phyloP scores from a whole-genome alignment of 768 basidiomycete species.

The Suillus brevipes region DNA sequence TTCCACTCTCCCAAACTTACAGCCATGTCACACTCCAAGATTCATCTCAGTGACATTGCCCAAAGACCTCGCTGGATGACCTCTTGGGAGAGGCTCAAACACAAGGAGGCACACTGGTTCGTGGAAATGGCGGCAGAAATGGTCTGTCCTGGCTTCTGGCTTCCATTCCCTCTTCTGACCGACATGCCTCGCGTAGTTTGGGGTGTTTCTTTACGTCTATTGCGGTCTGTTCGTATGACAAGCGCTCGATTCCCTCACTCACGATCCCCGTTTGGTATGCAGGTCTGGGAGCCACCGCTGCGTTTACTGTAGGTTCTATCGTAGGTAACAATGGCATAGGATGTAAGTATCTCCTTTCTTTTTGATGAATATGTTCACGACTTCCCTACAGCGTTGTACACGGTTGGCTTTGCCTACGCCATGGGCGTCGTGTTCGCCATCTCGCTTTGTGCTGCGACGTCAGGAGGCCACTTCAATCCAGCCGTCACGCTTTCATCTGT shows the following conservation, averaged over 20 bases:
- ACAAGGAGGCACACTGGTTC: constrained; percentile 49
- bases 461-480: constrained; percentile 69
- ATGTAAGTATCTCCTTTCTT: constrained; percentile 40
- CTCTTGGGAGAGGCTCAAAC: constrained; percentile 52
- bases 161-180: constrained; percentile 5
- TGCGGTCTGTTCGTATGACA: constrained; percentile 36
- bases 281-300: constrained; percentile 58
- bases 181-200: constrained; percentile 39
- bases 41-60: constrained; percentile 45
- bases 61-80: constrained; percentile 40
- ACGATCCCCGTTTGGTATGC: constrained; percentile 1
- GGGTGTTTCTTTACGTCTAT: constrained; percentile 62
- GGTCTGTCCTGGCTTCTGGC: constrained; percentile 33
- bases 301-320: constrained; percentile 49
- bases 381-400: constrained; percentile 45
- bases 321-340: constrained; percentile 42
- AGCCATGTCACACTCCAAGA: constrained; percentile 26
- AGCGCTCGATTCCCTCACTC: neutral
- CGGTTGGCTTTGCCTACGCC: constrained; percentile 59
- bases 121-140: constrained; percentile 63
- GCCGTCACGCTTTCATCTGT: constrained; percentile 54
- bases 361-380: neutral
- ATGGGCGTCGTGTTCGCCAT: constrained; percentile 63
- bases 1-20: neutral
- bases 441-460: constrained; percentile 49